Percentiles rank a stretch among this genome's conserved stretches.
These are phyloP conservation scores for Xylariales sp. DNA, from an alignment of 2,329 filamentous ascomycete species.

Conservation along the genomic window DNA sequence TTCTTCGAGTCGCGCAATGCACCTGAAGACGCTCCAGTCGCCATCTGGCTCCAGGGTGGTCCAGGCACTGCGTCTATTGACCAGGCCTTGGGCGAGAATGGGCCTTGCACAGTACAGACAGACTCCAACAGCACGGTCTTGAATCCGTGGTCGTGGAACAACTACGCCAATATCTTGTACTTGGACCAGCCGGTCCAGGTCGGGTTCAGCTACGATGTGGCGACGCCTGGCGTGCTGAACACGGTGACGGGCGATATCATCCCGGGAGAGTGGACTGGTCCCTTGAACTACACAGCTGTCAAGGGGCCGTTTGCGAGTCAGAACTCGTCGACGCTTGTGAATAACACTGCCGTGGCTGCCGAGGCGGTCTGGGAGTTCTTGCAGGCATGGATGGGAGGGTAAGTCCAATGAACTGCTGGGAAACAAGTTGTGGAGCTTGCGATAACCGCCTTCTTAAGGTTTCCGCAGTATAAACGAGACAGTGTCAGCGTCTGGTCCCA, in stretches of 20 bases:
- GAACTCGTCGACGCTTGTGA: slow-evolving; percentile 36
- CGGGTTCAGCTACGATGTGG: slow-evolving; percentile 25
- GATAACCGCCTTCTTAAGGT: slow-evolving; percentile 20
- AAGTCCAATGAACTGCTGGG: background rate
- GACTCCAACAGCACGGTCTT: slow-evolving; percentile 43
- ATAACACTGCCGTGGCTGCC: slow-evolving; percentile 44
- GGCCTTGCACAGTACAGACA: slow-evolving; percentile 46
- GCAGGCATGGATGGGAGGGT: slow-evolving; percentile 49
- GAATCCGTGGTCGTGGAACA: slow-evolving; percentile 58
- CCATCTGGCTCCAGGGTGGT: slow-evolving; percentile 57
- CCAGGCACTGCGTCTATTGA: slow-evolving; percentile 53
- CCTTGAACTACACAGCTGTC: slow-evolving; percentile 9
- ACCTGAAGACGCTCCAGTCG: slow-evolving; percentile 32
- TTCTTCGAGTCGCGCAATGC: slow-evolving; percentile 25
- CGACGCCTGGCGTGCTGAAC: slow-evolving; percentile 21
- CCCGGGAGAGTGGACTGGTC: slow-evolving; percentile 6
- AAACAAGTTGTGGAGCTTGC: background rate
- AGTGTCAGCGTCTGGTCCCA: slow-evolving; percentile 37
- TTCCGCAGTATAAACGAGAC: slow-evolving; percentile 42
- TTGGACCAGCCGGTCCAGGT: slow-evolving; percentile 51
- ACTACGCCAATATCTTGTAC: slow-evolving; percentile 59
- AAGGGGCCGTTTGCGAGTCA: slow-evolving; percentile 42
- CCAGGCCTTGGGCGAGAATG: slow-evolving; percentile 46
- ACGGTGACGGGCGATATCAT: slow-evolving; percentile 10
- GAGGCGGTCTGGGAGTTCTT: slow-evolving; percentile 50